phyloP scores from a whole-genome alignment of 2,329 filamentous ascomycete species.

The Davidsoniella eucalypti region DNA sequence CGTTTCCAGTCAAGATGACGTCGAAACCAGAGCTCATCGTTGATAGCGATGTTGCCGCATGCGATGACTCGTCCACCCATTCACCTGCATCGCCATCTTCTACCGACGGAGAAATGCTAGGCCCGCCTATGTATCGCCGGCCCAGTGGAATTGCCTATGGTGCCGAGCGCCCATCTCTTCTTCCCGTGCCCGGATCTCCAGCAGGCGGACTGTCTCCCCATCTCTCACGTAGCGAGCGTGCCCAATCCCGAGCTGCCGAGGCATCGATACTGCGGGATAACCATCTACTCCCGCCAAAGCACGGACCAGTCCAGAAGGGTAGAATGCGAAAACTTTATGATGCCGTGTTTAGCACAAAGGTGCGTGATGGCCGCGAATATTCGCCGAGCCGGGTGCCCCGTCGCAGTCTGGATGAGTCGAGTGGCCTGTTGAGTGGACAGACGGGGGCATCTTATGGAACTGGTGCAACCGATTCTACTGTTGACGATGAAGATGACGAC shows the following conservation, averaged over 20 bases:
- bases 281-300: constrained; percentile 45
- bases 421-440: neutral
- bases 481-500: constrained; percentile 4
- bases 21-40: constrained; percentile 23
- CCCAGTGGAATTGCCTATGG: constrained; percentile 63
- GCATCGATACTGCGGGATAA: constrained; percentile 47
- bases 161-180: constrained; percentile 41
- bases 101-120: constrained; percentile 19
- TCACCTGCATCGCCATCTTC: constrained; percentile 15
- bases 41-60: constrained; percentile 21
- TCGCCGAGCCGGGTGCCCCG: constrained; percentile 7
- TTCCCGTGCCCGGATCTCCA: constrained; percentile 43
- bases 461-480: constrained; percentile 17
- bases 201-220: constrained; percentile 17
- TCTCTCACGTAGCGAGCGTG: constrained; percentile 38
- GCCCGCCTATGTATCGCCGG: constrained; percentile 50
- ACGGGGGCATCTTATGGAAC: neutral
- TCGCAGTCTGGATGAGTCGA: constrained; percentile 7
- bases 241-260: constrained; percentile 40
- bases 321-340: constrained; percentile 26
- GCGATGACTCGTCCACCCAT: constrained; percentile 13
- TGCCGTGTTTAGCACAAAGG: constrained; percentile 38
- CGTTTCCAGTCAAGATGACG: constrained; percentile 10
- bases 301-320: constrained; percentile 16
- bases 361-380: constrained; percentile 11